Percentiles rank a stretch among this genome's conserved stretches.
These are phyloP conservation scores for Pulveroboletus ravenelii DNA, from an alignment of 768 basidiomycete species.

Conservation along the genomic window DNA sequence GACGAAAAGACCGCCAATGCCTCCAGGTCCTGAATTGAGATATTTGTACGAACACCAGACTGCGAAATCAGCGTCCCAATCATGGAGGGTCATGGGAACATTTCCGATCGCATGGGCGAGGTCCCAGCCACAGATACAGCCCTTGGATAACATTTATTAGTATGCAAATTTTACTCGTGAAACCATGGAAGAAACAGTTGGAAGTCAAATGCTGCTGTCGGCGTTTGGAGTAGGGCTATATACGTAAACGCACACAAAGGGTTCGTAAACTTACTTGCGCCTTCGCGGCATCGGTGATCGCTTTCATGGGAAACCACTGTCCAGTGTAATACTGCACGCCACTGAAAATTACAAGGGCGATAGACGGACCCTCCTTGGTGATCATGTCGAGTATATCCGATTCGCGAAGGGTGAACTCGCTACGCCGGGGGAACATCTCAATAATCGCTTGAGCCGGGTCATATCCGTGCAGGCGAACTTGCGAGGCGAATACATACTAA, in stretches of 20 bases:
- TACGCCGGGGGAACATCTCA: constrained; percentile 72
- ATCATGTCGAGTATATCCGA: constrained; percentile 82
- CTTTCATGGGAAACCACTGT: constrained; percentile 85
- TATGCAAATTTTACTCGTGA: constrained; percentile 6
- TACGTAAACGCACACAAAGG: constrained; percentile 26
- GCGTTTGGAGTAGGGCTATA: constrained; percentile 6
- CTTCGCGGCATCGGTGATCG: constrained; percentile 80
- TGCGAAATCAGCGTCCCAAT: constrained; percentile 95
- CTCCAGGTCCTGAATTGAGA: constrained; percentile 93
- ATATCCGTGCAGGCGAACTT: constrained; percentile 74
- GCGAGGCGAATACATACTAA: constrained; percentile 96
- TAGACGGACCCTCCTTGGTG: constrained; percentile 63
- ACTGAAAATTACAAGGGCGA: constrained; percentile 89
- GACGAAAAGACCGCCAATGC: constrained; percentile 91
- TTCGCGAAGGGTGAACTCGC: constrained; percentile 82
- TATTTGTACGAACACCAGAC: constrained; percentile 99
- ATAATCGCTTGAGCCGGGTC: constrained; percentile 70
- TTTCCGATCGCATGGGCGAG: constrained; percentile 95
- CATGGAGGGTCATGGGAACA: constrained; percentile 81
- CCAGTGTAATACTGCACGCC: constrained; percentile 98
- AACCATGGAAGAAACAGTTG: constrained; percentile 8
- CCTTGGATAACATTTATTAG: constrained; percentile 44
- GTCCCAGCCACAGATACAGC: constrained; percentile 94
- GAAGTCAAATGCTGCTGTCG: constrained; percentile 4
- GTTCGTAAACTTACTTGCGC: constrained; percentile 54